A percentile compares a stretch with the other conserved stretches of the same genome.
Conservation (phyloP, 352 stramenopile genomes). For the Phytophthora kernoviae region DNA sequence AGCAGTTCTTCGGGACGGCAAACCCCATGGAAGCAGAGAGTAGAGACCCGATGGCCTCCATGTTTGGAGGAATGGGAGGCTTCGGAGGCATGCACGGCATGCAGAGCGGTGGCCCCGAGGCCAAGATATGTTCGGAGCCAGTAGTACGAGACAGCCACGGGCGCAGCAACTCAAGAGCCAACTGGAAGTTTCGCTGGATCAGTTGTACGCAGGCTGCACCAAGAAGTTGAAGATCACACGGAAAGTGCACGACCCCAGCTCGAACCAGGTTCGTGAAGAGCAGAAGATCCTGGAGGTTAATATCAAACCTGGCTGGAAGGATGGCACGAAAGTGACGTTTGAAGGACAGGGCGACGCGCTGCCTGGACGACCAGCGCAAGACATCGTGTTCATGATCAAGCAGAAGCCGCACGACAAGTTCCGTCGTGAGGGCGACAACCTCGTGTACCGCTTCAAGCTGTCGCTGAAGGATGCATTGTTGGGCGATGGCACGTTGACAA, state of each 20-base stretch:
- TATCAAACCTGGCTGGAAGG: conserved; percentile 96
- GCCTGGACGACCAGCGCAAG: conserved; percentile 91
- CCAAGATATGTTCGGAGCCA: conserved; percentile 47
- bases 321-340: conserved; percentile 97
- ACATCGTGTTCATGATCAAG: conserved; percentile 96
- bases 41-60: conserved; percentile 70
- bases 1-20: conserved; percentile 90
- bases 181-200: conserved; percentile 93
- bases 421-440: conserved; percentile 93
- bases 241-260: conserved; percentile 81
- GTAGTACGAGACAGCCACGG: conserved; percentile 22
- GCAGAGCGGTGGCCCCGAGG: conserved; percentile 38
- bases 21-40: conserved; percentile 80
- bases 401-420: conserved; percentile 93
- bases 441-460: conserved; percentile 95
- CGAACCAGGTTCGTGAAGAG: conserved; percentile 93
- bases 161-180: conserved; percentile 76
- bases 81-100: conserved; percentile 60
- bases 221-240: conserved; percentile 96
- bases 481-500: conserved; percentile 88
- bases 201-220: conserved; percentile 81
- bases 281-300: conserved; percentile 95
- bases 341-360: conserved; percentile 91
- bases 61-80: conserved; percentile 62
- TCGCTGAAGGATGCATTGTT: conserved; percentile 95